Conservation (phyloP, 352 stramenopile genomes). For the Globisporangium barbulae region DNA sequence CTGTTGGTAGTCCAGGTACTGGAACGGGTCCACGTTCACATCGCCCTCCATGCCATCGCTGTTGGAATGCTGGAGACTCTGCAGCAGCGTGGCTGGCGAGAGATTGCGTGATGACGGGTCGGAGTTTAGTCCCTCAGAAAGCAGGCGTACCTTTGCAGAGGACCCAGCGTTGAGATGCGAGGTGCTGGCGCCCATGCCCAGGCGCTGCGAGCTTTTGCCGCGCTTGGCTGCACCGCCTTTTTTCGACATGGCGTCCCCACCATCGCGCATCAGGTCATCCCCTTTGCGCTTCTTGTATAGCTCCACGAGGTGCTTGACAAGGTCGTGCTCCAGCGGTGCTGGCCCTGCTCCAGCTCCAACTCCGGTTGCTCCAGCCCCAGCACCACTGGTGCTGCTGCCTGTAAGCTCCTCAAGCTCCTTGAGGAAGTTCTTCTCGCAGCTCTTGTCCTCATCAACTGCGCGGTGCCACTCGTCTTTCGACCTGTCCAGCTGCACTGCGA, state of each 20-base stretch:
- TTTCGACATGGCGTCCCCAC: conserved; percentile 14
- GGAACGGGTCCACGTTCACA: conserved; percentile 68
- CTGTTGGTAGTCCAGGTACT: conserved; percentile 44
- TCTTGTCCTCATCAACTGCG: conserved; percentile 67
- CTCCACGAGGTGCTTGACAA: conserved; percentile 67
- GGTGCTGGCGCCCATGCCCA: conserved; percentile 15
- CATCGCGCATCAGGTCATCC: conserved; percentile 39
- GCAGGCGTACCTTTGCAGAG: conserved; percentile 41
- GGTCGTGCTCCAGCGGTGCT: conserved; percentile 68
- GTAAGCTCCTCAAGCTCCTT: conserved; percentile 75
- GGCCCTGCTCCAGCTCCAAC: conserved; percentile 15
- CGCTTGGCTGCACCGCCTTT: conserved; percentile 15
- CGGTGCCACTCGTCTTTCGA: conserved; percentile 67
- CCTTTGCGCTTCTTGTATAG: conserved; percentile 73
- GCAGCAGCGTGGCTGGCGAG: conserved; percentile 22
- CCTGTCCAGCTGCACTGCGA: conserved; percentile 42
- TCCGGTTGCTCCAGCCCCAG: neutral
- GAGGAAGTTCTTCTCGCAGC: conserved; percentile 54
- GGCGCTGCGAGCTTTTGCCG: conserved; percentile 26
- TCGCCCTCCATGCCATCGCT: conserved; percentile 31
- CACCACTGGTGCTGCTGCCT: conserved; percentile 18
- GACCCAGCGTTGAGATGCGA: conserved; percentile 14
- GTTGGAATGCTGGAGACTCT: conserved; percentile 32
- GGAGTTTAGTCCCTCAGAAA: conserved; percentile 26
- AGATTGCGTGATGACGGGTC: conserved; percentile 32